Evolutionary conservation across 208 protist species (phyloP).

Genomic region (Sergeia podlipaevii): DNA sequence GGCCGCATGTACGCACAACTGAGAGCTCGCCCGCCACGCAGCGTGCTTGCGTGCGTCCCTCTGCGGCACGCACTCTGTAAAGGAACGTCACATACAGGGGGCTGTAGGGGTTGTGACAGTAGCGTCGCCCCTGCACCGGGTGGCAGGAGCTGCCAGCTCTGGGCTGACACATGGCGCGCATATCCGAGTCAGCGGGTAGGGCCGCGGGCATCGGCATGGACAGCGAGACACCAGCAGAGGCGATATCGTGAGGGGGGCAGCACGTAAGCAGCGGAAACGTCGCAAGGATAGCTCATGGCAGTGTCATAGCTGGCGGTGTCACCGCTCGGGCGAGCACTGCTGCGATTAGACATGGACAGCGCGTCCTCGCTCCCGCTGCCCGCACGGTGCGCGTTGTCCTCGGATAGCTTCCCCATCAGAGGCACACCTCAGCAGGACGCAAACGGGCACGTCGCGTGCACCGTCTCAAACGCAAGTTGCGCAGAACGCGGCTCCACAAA

Average conservation of each 20-base stretch:
- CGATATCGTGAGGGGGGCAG: neutral
- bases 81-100: neutral
- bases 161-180: neutral
- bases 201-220: neutral
- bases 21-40: too few relatives aligned
- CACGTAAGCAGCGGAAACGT: neutral
- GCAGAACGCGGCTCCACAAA: constrained; percentile 32
- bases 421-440: constrained; percentile 29
- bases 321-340: neutral
- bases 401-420: constrained; percentile 38
- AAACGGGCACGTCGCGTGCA: constrained; percentile 46
- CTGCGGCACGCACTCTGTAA: too few relatives aligned
- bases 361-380: neutral
- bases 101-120: constrained; percentile 4
- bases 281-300: neutral
- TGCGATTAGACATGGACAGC: neutral
- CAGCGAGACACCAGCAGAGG: neutral
- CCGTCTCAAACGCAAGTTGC: constrained; percentile 18
- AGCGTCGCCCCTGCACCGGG: neutral
- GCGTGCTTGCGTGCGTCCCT: too few relatives aligned
- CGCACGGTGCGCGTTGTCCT: constrained; percentile 11
- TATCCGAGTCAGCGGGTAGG: neutral
- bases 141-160: neutral
- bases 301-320: too few relatives aligned
- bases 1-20: too few relatives aligned